Percentiles rank a stretch among this genome's conserved stretches.
Evolutionary conservation across 306 rosid species (phyloP).

Genomic region (Quillaja saponaria): DNA sequence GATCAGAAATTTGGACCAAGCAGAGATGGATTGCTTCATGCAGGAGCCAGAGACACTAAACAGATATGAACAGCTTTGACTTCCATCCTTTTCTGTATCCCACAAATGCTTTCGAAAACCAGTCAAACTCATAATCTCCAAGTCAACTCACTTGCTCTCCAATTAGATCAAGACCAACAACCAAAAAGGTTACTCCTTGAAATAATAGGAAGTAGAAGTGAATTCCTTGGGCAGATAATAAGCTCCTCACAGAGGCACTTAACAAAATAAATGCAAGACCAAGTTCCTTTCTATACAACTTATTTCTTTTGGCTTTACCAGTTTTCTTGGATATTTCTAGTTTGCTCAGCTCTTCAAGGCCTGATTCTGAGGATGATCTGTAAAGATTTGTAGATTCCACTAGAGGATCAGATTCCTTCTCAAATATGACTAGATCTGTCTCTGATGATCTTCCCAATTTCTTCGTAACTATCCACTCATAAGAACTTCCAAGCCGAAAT

Average conservation of each 20-base stretch:
- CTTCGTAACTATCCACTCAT: conserved; percentile 96
- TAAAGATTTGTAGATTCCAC: conserved; percentile 50
- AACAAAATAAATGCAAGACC: conserved; percentile 84
- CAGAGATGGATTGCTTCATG: conserved; percentile 40
- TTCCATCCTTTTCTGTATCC: conserved; percentile 1
- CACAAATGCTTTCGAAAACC: conserved; percentile 27
- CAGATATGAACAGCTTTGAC: conserved; percentile 32
- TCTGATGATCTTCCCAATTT: conserved; percentile 96
- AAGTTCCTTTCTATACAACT: conserved; percentile 86
- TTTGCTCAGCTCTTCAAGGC: conserved; percentile 73
- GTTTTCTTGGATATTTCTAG: conserved; percentile 65
- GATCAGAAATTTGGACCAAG: conserved; percentile 39
- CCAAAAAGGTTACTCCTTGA: conserved; percentile 92
- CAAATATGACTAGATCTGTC: conserved; percentile 72
- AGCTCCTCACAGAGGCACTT: conserved; percentile 84
- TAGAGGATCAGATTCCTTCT: conserved; percentile 70
- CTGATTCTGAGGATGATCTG: conserved; percentile 88
- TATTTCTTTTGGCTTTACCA: conserved; percentile 69
- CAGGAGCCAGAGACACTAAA: conserved; percentile 37
- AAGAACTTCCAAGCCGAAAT: conserved; percentile 85
- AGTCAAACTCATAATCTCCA: conserved; percentile 26
- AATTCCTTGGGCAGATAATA: conserved; percentile 96
- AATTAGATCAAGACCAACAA: conserved; percentile 92
- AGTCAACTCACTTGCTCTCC: conserved; percentile 87
- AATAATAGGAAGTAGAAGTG: conserved; percentile 95